Conservation (phyloP, 805 yeast genomes). For the Zygotorulaspora chibaensis region DNA sequence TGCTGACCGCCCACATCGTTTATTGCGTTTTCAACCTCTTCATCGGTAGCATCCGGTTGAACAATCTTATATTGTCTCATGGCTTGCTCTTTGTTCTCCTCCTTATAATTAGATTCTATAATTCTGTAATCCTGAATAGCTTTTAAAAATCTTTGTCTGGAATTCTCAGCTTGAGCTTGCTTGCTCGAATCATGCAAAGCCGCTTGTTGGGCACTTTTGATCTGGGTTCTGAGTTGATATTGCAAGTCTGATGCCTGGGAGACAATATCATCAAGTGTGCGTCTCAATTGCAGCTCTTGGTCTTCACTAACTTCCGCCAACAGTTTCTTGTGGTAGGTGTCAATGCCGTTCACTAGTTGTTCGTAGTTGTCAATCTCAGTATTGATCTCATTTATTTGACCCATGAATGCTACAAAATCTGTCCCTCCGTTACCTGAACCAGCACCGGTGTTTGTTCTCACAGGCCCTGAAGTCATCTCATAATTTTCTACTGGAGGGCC, state of each 20-base stretch:
- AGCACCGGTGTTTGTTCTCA: constrained; percentile 8
- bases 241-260: constrained; percentile 79
- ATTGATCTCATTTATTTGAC: constrained; percentile 63
- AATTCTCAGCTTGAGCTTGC: constrained; percentile 84
- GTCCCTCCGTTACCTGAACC: constrained; percentile 31
- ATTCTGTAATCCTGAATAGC: constrained; percentile 82
- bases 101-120: constrained; percentile 81
- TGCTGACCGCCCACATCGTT: constrained; percentile 84
- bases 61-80: constrained; percentile 90
- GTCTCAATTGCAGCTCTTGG: constrained; percentile 62
- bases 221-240: constrained; percentile 64
- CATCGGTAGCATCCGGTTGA: constrained; percentile 78
- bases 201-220: constrained; percentile 69
- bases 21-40: constrained; percentile 78
- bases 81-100: constrained; percentile 80
- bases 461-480: constrained; percentile 18
- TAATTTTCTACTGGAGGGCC: constrained; percentile 15
- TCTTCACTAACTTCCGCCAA: constrained; percentile 70
- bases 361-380: constrained; percentile 66
- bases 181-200: constrained; percentile 73
- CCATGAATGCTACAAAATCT: constrained; percentile 64
- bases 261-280: constrained; percentile 71
- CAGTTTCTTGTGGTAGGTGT: constrained; percentile 63
- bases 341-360: constrained; percentile 62
- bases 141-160: constrained; percentile 78